phyloP scores from a whole-genome alignment of 2,329 filamentous ascomycete genomes.

The Hymenoscyphus repandus region DNA sequence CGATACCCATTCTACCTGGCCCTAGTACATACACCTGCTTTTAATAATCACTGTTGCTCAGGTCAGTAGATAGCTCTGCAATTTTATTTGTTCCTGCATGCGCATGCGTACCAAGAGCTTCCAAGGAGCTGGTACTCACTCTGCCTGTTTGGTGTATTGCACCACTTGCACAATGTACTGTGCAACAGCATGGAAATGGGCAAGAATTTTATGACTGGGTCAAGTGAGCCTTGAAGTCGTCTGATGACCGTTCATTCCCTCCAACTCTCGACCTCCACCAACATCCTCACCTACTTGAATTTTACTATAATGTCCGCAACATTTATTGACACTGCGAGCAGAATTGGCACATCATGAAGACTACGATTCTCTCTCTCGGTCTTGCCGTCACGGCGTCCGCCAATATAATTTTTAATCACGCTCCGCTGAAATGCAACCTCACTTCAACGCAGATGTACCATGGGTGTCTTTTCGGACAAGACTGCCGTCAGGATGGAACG shows the following conservation, averaged over 20 bases:
- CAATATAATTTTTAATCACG: constrained; percentile 44
- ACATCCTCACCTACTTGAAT: neutral
- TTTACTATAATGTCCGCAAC: neutral
- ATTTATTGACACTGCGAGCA: constrained; percentile 7
- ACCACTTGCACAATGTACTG: neutral
- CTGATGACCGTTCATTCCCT: too few species aligned
- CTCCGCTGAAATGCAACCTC: constrained; percentile 39
- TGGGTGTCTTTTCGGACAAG: constrained; percentile 30
- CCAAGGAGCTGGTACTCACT: neutral
- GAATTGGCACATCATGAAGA: constrained; percentile 25
- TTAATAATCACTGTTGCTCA: neutral
- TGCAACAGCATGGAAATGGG: too few species aligned
- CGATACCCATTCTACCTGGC: neutral
- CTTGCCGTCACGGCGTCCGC: constrained; percentile 35
- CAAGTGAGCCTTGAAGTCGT: too few species aligned
- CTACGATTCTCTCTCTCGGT: constrained; percentile 23
- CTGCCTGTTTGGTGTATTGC: neutral
- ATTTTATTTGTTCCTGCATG: neutral
- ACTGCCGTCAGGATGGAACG: constrained; percentile 23
- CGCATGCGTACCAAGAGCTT: neutral
- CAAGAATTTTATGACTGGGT: too few species aligned
- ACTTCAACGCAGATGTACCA: constrained; percentile 25
- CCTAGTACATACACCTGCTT: neutral
- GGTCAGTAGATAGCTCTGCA: neutral
- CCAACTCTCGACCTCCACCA: too few species aligned